Conservation (phyloP, 1,139 yeast genomes). For the Yamadazyma mexicana region DNA sequence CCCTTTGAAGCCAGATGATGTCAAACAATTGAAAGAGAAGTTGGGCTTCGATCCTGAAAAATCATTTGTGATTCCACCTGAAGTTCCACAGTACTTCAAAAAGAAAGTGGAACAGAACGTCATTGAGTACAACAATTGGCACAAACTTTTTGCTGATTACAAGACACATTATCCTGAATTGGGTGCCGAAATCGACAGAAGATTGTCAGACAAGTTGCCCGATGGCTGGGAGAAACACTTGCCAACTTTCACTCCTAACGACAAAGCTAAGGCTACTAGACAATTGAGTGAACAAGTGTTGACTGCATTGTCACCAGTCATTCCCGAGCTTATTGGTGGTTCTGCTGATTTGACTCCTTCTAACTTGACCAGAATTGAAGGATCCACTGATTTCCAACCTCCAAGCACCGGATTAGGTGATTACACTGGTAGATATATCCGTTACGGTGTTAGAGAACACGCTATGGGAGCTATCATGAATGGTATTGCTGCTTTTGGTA, state of each 20-base stretch:
- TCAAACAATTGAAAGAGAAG: slow-evolving; percentile 76
- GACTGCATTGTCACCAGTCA: slow-evolving; percentile 54
- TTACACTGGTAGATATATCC: slow-evolving; percentile 87
- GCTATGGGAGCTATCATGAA: slow-evolving; percentile 99
- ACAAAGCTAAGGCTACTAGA: slow-evolving; percentile 88
- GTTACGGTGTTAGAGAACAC: slow-evolving; percentile 99
- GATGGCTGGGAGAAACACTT: slow-evolving; percentile 72
- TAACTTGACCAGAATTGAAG: slow-evolving; percentile 86
- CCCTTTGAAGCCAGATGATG: slow-evolving; percentile 91
- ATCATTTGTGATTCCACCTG: slow-evolving; percentile 75
- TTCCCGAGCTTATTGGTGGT: slow-evolving; percentile 95
- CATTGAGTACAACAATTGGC: slow-evolving; percentile 72
- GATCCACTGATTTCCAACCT: slow-evolving; percentile 90
- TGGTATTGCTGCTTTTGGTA: slow-evolving; percentile 95
- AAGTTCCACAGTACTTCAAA: slow-evolving; percentile 70
- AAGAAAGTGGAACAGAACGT: slow-evolving; percentile 56
- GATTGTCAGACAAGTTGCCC: slow-evolving; percentile 49
- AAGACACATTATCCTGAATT: slow-evolving; percentile 67
- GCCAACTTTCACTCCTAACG: slow-evolving; percentile 75
- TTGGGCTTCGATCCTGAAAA: slow-evolving; percentile 87
- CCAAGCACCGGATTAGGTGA: slow-evolving; percentile 77
- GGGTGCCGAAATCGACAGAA: slow-evolving; percentile 39
- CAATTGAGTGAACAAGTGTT: slow-evolving; percentile 85
- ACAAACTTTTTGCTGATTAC: slow-evolving; percentile 60
- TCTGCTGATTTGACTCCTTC: slow-evolving; percentile 98